Base-by-base conservation (phyloP, 2,329 filamentous ascomycete species). In the Colletotrichum costaricense region DNA sequence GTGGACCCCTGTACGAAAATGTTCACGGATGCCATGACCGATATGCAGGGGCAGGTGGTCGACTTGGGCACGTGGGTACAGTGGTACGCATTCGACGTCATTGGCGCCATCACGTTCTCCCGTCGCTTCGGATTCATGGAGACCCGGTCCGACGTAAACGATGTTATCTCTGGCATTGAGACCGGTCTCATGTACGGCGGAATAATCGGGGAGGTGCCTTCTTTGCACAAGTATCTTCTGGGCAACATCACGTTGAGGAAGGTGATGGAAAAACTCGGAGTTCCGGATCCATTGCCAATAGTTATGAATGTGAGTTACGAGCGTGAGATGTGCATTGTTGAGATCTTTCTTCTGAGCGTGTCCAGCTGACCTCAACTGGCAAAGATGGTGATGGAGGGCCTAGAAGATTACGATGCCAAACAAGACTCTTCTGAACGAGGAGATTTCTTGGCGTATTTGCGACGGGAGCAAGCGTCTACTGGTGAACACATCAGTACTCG, bases 251-350 rank as follows among this genome's bases (percentile, higher is more conserved):
- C 76, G 0, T 56, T 80, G 1, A 73, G 80, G 28, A 79, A 79
- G 56, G 76, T 76, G 14, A 74, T 84, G 28, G 75, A 78, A 6
- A 76, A 89, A 71, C 87, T 87, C 1, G 83, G 86, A 3, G 84
- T 90, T 52, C 88, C 88, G 63, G 88, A 90, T 76, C 84, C 86
- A 0, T 77, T 89, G n/a, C 84, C 88, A n/a, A 79, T 90, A 19
- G 54, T 28, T 8, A 28, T 12, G 5, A 30, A 28, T 28, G 54
- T 56, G 54, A 28, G 54, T 56, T 56, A 49, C 7, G 19, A 22
- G 19, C 5, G 3, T 4, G 14, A 22, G 28, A 7, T 14, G 11
- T 8, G 11, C 8, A 8, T 26, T 19, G 2, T 30, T 14, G 5
- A 2, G 5, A 12, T 5, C 9, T 12, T 56, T 30, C 24, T 16